phyloP scores from a whole-genome alignment of 75 land plant genomes.

The Selaginella tamariscina region DNA sequence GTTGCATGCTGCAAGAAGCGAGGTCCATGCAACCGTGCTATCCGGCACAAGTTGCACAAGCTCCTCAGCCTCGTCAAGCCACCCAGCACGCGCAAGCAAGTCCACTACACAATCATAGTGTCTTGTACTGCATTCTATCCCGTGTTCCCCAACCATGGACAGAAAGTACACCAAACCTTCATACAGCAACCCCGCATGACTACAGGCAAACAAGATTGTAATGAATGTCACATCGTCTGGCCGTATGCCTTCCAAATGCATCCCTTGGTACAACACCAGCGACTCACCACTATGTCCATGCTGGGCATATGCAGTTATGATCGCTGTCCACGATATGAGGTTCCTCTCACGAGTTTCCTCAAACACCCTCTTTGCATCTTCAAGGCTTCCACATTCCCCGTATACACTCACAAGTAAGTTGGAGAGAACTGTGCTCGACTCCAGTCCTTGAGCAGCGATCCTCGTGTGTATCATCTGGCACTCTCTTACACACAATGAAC shows the following conservation, averaged over 20 bases:
- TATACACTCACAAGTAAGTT: no score
- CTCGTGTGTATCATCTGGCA: no score
- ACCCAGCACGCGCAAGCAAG: not conserved
- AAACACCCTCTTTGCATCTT: not conserved
- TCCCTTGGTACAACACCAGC: not conserved
- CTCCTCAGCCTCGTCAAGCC: not conserved
- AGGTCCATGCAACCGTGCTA: not conserved
- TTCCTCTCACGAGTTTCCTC: not conserved
- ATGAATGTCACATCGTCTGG: not conserved
- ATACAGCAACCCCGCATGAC: not conserved
- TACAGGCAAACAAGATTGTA: not conserved
- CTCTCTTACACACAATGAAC: no score
- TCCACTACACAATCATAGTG: not conserved
- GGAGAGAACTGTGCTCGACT: no score
- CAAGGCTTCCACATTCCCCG: not conserved
- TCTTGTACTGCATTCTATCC: not conserved
- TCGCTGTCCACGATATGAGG: not conserved
- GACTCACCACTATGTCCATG: not conserved
- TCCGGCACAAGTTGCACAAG: no score
- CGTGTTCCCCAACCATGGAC: not conserved
- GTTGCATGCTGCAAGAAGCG: not conserved
- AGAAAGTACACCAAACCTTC: not conserved
- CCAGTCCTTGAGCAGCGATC: no score
- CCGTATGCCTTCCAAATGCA: not conserved
- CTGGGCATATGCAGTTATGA: not conserved